Base-by-base conservation (phyloP, 352 stramenopile genomes). In the Pythium dissimile region DNA sequence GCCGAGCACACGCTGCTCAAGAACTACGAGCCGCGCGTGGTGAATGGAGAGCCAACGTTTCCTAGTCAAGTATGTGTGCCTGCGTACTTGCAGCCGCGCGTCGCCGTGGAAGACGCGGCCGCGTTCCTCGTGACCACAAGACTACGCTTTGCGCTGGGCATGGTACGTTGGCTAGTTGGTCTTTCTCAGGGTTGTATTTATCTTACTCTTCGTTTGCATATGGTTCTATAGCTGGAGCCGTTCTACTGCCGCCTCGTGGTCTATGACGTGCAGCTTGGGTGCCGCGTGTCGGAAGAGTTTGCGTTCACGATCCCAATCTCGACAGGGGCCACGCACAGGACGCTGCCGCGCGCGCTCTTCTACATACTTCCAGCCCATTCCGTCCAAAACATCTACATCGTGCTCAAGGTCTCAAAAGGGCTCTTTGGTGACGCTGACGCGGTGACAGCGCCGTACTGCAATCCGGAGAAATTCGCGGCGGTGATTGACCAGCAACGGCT, bases 371-470 rank as follows among this genome's bases (percentile, higher is more conserved):
- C 80, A 3, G 82, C 69, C 7, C 67, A 88, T 32, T 60, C 71
- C 9, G 51, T 66, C 1, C 67, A 84, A 42, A 67, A 84, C 55
- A 38, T 89, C 28, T 79, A 79, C 51, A 18, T 89, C 31, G 66
- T 93, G 21, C 57, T 93, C 4, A 90, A 87, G 59, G 66, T 89
- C 16, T 73, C 75, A 5, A 91, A 89, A 41, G 69, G 81, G 3
- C 51, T 91, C 1, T 28, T 73, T 9, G 83, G 80, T 5, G 80
- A 89, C 21, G 67, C 59, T 15, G 80, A 89, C 38, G 49, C 69
- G 3, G 77, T 75, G 1, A 82, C 73, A 1, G 63, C 69, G 4
- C 71, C 79, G 24, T 89, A 92, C 43, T 88, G 73, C 45, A 69
- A 55, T 11, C 80, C 83, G 3, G 83, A 90, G 43, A 84, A 82